Conservation (phyloP, 257 asterid species). For the Solanum chiquidenum region DNA sequence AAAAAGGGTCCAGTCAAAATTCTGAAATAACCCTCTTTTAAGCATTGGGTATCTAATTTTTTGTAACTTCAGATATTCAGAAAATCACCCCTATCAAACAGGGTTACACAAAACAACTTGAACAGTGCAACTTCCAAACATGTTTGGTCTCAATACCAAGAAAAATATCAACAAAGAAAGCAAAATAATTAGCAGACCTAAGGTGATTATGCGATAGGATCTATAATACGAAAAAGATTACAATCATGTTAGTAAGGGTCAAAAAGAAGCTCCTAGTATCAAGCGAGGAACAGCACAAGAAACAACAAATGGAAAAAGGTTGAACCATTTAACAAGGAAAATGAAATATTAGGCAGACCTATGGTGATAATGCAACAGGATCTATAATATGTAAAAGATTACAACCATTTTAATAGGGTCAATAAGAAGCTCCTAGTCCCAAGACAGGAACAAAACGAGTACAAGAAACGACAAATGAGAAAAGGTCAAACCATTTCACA, state of each 20-base stretch:
- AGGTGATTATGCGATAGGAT: background rate
- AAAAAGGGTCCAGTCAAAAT: background rate
- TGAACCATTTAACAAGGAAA: conserved; percentile 48
- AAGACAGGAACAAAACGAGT: background rate
- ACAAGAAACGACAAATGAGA: background rate
- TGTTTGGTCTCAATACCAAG: background rate
- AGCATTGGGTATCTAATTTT: background rate
- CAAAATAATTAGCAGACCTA: background rate
- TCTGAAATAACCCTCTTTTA: background rate
- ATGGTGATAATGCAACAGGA: background rate
- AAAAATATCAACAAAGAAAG: background rate
- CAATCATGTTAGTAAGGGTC: background rate
- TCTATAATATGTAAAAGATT: background rate
- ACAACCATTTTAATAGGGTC: background rate
- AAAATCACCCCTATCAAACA: background rate
- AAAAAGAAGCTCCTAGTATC: background rate
- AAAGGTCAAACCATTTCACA: conserved; percentile 69
- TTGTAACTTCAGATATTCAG: background rate
- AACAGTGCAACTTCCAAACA: background rate
- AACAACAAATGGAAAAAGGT: background rate
- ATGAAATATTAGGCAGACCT: background rate
- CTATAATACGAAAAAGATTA: background rate
- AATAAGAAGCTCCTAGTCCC: background rate
- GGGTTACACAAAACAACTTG: background rate
- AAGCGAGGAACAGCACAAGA: background rate